Percentiles rank a stretch among this genome's conserved stretches.
Evolutionary conservation across 495 filamentous ascomycete genomes (phyloP).

Genomic region (Podospora australis): DNA sequence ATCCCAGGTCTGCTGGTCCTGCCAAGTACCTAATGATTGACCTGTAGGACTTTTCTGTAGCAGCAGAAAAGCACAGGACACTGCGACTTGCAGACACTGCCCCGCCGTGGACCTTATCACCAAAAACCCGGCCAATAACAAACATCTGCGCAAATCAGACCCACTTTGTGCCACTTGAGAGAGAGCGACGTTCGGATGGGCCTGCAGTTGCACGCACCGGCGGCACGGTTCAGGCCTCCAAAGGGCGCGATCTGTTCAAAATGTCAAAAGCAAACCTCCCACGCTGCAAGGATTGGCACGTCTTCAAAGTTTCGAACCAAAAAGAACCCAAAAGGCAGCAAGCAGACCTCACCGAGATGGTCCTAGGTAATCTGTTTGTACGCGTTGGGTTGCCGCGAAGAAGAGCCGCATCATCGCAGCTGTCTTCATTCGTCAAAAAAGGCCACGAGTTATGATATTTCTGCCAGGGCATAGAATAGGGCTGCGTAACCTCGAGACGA

Average conservation of each 20-base stretch:
- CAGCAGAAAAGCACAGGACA: not conserved
- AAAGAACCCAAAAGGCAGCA: not conserved
- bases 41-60: not conserved
- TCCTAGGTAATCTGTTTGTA: not conserved
- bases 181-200: conserved; percentile 5
- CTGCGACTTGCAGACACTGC: not conserved
- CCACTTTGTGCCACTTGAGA: not conserved
- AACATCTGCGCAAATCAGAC: not conserved
- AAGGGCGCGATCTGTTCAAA: conserved; percentile 7
- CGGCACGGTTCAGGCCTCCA: conserved; percentile 9
- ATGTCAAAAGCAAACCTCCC: conserved; percentile 5
- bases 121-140: not conserved
- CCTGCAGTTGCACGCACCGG: conserved; percentile 17
- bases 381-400: no score
- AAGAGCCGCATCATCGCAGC: not conserved
- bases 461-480: conserved; percentile 5
- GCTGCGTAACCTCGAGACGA: not conserved
- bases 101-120: not conserved
- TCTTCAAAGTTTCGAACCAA: not conserved
- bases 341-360: conserved; percentile 3
- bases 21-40: not conserved
- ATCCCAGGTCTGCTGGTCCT: not conserved
- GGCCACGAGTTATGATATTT: no score
- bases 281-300: not conserved
- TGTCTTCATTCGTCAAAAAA: no score